These are phyloP conservation scores for Scopulariopsis brevicaulis DNA, from an alignment of 2,329 filamentous ascomycete species.

Conservation along the genomic window DNA sequence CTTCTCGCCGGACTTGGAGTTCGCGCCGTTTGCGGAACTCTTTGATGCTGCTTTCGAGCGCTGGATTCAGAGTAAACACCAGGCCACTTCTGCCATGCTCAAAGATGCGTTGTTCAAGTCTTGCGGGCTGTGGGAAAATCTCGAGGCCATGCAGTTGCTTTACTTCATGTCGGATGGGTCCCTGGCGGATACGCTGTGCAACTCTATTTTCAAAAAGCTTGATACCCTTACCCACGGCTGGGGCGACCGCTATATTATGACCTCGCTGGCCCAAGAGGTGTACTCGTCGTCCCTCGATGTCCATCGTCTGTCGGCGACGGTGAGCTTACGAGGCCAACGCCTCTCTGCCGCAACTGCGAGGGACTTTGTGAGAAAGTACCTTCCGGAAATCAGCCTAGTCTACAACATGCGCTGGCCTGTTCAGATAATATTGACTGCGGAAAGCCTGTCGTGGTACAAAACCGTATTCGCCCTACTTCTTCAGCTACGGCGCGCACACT, in stretches of 20 bases:
- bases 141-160: slow-evolving; percentile 58
- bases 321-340: slow-evolving; percentile 26
- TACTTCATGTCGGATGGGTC: slow-evolving; percentile 71
- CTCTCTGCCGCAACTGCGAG: slow-evolving; percentile 32
- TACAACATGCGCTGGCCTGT: slow-evolving; percentile 59
- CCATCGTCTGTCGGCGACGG: slow-evolving; percentile 50
- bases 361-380: slow-evolving; percentile 41
- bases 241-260: slow-evolving; percentile 74
- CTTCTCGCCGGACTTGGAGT: slow-evolving; percentile 30
- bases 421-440: slow-evolving; percentile 60
- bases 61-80: slow-evolving; percentile 71
- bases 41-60: slow-evolving; percentile 59
- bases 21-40: slow-evolving; percentile 63
- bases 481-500: slow-evolving; percentile 62
- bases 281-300: slow-evolving; percentile 49
- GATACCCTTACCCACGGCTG: slow-evolving; percentile 50
- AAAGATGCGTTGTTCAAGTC: slow-evolving; percentile 54
- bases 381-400: slow-evolving; percentile 52
- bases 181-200: slow-evolving; percentile 52
- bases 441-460: slow-evolving; percentile 56
- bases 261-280: slow-evolving; percentile 63
- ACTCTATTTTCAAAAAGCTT: slow-evolving; percentile 63
- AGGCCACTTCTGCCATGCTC: slow-evolving; percentile 55
- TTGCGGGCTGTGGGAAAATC: slow-evolving; percentile 53
- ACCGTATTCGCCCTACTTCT: slow-evolving; percentile 64